Conservation (phyloP, 345 rosid species). For the Noccaea bulbosa region DNA sequence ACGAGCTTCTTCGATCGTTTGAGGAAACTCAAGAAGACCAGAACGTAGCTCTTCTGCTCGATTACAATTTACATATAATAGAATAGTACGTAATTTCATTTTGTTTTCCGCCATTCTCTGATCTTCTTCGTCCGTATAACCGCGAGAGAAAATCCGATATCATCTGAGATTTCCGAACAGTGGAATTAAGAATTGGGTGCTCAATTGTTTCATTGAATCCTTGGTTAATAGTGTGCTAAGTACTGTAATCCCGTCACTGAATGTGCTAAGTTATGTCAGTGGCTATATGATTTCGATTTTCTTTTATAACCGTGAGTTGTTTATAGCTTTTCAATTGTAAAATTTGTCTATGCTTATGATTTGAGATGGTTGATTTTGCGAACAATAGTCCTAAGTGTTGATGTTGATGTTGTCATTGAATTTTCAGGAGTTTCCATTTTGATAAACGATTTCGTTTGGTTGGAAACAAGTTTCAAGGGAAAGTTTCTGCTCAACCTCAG, state of each 20-base stretch:
- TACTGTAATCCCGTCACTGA: not conserved
- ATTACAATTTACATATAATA: not conserved
- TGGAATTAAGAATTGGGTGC: not conserved
- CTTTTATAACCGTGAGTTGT: not conserved
- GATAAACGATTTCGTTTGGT: not conserved
- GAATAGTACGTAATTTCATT: conserved; percentile 1
- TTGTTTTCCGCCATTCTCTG: not conserved
- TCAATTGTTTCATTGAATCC: not conserved
- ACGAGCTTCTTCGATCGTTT: not conserved
- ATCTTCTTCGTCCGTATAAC: not conserved
- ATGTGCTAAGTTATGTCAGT: not conserved
- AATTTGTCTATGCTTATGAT: not conserved
- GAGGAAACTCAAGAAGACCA: not conserved
- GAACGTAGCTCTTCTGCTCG: not conserved
- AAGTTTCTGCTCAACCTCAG: not conserved
- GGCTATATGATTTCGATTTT: not conserved
- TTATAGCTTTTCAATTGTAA: not conserved
- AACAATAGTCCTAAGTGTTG: not conserved
- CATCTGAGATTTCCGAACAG: not conserved
- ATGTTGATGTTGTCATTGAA: not conserved
- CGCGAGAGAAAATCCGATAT: not conserved
- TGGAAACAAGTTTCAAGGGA: not conserved
- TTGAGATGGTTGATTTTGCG: not conserved
- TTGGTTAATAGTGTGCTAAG: not conserved
- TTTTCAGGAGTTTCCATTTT: conserved; percentile 17